phyloP scores from a whole-genome alignment of 768 basidiomycete species.

The Austroboletus eburneus region DNA sequence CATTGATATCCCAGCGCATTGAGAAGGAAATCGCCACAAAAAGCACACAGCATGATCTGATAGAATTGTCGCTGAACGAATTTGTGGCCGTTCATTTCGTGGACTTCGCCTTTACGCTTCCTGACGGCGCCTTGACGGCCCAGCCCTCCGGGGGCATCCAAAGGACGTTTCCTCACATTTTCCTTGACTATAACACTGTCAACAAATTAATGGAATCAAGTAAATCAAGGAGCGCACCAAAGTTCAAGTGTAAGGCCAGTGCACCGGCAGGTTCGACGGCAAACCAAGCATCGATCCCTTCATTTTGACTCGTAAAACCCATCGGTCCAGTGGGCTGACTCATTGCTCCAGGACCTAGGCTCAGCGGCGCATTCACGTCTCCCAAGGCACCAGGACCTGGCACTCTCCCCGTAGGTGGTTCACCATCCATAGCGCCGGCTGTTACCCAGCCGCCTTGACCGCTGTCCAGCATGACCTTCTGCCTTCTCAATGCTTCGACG shows the following conservation, averaged over 20 bases:
- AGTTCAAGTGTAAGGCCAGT: conserved; percentile 81
- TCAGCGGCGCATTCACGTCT: conserved; percentile 40
- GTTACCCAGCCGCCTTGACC: conserved; percentile 96
- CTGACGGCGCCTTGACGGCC: conserved; percentile 98
- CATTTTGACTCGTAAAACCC: conserved; percentile 33
- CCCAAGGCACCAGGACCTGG: conserved; percentile 47
- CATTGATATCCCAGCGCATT: conserved; percentile 98
- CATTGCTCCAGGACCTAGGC: conserved; percentile 30
- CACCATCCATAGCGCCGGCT: conserved; percentile 81
- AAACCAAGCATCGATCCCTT: conserved; percentile 97
- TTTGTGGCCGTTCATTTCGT: conserved; percentile 99
- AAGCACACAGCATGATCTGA: conserved; percentile 96
- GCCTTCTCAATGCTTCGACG: conserved; percentile 87
- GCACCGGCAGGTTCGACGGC: conserved; percentile 97
- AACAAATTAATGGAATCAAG: not conserved
- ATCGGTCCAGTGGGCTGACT: conserved; percentile 29
- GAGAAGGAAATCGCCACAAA: conserved; percentile 96
- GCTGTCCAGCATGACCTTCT: conserved; percentile 83
- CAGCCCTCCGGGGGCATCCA: conserved; percentile 86
- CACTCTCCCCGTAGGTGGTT: conserved; percentile 43
- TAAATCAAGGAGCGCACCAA: conserved; percentile 55
- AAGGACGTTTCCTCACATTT: conserved; percentile 92
- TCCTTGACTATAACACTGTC: conserved; percentile 74
- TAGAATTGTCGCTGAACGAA: conserved; percentile 98
- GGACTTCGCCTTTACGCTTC: conserved; percentile 96